These are phyloP conservation scores for Candida alai DNA, from an alignment of 805 yeast genomes.

Conservation along the genomic window DNA sequence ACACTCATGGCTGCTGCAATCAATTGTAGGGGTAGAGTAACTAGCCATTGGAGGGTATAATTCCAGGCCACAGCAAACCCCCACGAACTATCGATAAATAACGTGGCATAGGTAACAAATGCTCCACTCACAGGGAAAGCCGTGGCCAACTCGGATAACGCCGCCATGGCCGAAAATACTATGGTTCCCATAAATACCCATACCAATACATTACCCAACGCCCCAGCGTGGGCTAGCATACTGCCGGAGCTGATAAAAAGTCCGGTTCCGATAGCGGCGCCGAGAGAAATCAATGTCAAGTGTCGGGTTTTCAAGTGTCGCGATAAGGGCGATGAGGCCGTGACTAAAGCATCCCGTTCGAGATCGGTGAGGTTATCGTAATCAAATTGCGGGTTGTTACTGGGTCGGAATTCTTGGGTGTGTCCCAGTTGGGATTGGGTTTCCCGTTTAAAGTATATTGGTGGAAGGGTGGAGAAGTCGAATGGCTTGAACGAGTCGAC, in stretches of 20 bases:
- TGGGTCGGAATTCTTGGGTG: constrained; percentile 10
- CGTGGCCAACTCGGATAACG: constrained; percentile 57
- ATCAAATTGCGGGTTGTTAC: constrained; percentile 25
- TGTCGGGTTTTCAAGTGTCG: constrained; percentile 60
- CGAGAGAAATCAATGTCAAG: constrained; percentile 76
- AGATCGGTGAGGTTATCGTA: constrained; percentile 22
- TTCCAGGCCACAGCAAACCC: constrained; percentile 61
- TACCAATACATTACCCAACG: constrained; percentile 59
- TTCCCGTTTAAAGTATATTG: constrained; percentile 5
- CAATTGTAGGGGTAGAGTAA: constrained; percentile 34
- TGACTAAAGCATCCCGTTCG: constrained; percentile 32
- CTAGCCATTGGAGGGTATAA: constrained; percentile 35
- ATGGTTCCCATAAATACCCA: constrained; percentile 51
- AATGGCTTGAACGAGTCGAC: constrained; percentile 23
- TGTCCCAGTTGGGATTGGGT: not conserved
- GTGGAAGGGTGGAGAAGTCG: constrained; percentile 21
- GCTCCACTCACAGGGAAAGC: constrained; percentile 65
- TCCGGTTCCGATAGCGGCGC: constrained; percentile 84
- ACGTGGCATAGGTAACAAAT: constrained; percentile 55
- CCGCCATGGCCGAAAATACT: constrained; percentile 54
- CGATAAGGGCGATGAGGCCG: constrained; percentile 47
- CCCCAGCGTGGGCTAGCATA: constrained; percentile 64
- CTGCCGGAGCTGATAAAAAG: constrained; percentile 71
- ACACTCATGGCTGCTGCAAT: constrained; percentile 35
- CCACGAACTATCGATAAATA: constrained; percentile 56